Evolutionary conservation across 192 early-diverging fungal species (phyloP).

Genomic region (Entophlyctis luteolus): DNA sequence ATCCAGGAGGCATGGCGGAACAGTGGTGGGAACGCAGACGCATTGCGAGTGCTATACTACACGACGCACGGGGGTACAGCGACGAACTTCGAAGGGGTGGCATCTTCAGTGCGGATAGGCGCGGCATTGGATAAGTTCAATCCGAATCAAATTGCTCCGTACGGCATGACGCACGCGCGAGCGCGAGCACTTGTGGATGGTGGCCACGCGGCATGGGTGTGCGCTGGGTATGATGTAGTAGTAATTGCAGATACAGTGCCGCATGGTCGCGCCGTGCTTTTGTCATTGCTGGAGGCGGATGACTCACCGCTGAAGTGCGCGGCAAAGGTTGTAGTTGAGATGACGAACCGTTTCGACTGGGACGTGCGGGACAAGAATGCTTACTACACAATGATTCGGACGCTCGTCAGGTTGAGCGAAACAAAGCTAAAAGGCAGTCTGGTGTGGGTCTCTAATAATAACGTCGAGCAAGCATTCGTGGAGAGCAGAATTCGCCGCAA

Average conservation of each 20-base stretch:
- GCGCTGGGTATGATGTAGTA: not conserved
- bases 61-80: constrained; percentile 3
- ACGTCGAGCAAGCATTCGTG: constrained; percentile 9
- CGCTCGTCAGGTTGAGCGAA: not conserved
- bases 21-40: too few species aligned
- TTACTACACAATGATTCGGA: not conserved
- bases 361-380: not conserved
- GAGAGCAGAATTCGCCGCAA: not conserved
- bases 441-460: constrained; percentile 13
- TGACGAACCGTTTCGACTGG: constrained; percentile 13
- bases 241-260: constrained; percentile 3
- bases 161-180: constrained; percentile 5
- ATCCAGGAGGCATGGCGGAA: too few species aligned
- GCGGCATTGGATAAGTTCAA: not conserved
- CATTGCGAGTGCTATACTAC: constrained; percentile 5
- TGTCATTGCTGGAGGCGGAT: not conserved
- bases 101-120: not conserved
- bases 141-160: not conserved
- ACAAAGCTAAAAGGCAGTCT: not conserved
- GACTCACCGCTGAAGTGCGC: not conserved
- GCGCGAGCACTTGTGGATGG: not conserved
- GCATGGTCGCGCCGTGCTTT: not conserved
- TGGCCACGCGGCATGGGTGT: constrained; percentile 8
- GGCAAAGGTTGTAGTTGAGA: not conserved
- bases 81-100: not conserved